Base-by-base conservation (phyloP, 2,329 filamentous ascomycete genomes). In the Colletotrichum chrysophilum region DNA sequence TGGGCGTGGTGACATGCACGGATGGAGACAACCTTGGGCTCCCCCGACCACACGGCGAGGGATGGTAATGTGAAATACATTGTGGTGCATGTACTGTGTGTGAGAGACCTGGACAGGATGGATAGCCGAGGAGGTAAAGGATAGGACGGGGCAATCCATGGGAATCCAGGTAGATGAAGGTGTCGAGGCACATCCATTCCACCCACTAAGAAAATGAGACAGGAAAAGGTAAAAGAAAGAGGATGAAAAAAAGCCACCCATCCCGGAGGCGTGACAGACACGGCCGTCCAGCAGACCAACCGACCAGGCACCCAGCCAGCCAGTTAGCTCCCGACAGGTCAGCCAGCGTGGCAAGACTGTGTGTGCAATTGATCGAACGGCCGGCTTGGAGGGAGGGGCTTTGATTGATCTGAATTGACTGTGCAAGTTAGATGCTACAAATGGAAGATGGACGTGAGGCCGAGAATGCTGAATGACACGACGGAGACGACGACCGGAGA, bases 101-200 rank as follows among this genome's bases (percentile, higher is more conserved):
- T 52, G 43, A 21, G n/a, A 52, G n/a, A 52, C 7, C 21, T 66
- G 28, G 4, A 26, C 13, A 52, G 36, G 38, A 36, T 52, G 30
- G 36, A 60, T 55, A 66, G 48, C 30, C 68, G 48, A 66, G 28
- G 61, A 52, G 72, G 36, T 24, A 10, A 12, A 38, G 28, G 24
- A 32, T 12, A 61, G 13, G 14, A 48, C 13, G 24, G 18, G 21
- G 38, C n/a, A 30, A 34, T 30, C 43, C 62, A 48, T 58, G 55
- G 73, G 64, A 73, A 75, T 75, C 32, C 64, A 58, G 56, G 70
- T 18, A 75, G 58, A 72, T 69, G 64, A 75, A 64, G 64, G 70
- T 73, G 64, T 21, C 48, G 64, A 56, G 36, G 34, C 70, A 68
- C 36, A 64, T 60, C 30, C 73, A 68, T 75, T 75, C 73, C 73